A percentile compares a stretch with the other conserved stretches of the same genome.
Evolutionary conservation across 192 early-diverging fungal genomes (phyloP).

Genomic region (Coemansia sp.): DNA sequence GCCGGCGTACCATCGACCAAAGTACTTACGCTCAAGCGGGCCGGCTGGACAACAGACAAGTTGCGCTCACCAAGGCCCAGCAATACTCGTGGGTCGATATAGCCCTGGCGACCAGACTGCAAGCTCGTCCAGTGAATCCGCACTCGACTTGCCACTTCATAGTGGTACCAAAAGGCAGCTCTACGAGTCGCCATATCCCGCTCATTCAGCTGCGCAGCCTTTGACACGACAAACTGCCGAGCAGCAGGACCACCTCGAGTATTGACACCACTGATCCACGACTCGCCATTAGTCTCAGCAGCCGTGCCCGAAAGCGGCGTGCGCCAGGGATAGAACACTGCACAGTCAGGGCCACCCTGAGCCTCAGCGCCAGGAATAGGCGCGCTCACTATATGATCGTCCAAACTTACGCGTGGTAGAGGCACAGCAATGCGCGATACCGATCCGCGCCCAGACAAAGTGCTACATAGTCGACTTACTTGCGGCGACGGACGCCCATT

Average conservation of each 20-base stretch:
- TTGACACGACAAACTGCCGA: conserved; percentile 48
- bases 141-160: conserved; percentile 35
- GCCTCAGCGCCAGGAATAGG: conserved; percentile 46
- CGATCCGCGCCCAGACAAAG: conserved; percentile 19
- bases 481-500: background rate
- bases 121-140: conserved; percentile 33
- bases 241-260: background rate
- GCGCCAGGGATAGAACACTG: conserved; percentile 47
- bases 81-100: conserved; percentile 32
- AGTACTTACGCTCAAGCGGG: conserved; percentile 12
- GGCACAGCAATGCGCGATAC: conserved; percentile 35
- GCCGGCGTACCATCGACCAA: conserved; percentile 11
- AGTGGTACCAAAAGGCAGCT: conserved; percentile 31
- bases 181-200: conserved; percentile 18
- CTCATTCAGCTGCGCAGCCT: conserved; percentile 14
- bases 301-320: background rate
- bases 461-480: conserved; percentile 1
- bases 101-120: conserved; percentile 32
- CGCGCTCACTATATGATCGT: background rate
- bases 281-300: background rate
- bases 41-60: conserved; percentile 20
- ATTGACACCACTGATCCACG: conserved; percentile 21
- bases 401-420: conserved; percentile 25
- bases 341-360: conserved; percentile 36
- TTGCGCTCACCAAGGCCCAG: conserved; percentile 11